These are phyloP conservation scores for Naganishia friedmannii DNA, from an alignment of 768 basidiomycete species.

Conservation along the genomic window DNA sequence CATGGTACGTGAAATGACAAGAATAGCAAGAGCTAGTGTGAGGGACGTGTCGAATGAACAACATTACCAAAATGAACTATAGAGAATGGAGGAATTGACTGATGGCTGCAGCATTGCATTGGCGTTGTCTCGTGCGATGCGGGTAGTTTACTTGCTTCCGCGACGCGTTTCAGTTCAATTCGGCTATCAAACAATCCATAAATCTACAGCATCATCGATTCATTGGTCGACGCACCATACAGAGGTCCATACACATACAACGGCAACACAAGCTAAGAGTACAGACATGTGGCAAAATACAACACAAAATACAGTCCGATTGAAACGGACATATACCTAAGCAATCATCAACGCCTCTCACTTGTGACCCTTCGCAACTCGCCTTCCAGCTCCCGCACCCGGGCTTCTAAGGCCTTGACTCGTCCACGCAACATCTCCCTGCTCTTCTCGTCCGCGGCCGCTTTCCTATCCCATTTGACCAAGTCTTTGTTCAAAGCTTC, in stretches of 20 bases:
- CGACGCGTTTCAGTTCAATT: neutral
- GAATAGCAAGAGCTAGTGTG: neutral
- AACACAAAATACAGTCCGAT: no score
- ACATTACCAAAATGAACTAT: no score
- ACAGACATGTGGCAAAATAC: neutral
- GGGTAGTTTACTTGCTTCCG: neutral
- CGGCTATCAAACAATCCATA: neutral
- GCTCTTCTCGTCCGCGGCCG: slow-evolving; percentile 16
- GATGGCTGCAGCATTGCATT: neutral
- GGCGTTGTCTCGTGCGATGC: slow-evolving; percentile 4
- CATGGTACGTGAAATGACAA: neutral
- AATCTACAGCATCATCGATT: no score
- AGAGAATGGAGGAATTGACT: neutral
- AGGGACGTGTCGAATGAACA: no score
- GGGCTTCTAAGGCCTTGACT: slow-evolving; percentile 20
- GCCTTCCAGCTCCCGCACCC: slow-evolving; percentile 21
- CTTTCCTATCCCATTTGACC: slow-evolving; percentile 5
- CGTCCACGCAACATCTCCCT: slow-evolving; percentile 19
- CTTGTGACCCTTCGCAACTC: slow-evolving; percentile 14
- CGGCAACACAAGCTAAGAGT: neutral
- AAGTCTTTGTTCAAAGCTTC: slow-evolving; percentile 12
- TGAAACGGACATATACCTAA: no score
- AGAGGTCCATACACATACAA: neutral
- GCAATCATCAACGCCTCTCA: neutral
- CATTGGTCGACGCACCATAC: neutral